Evolutionary conservation across 2,329 filamentous ascomycete genomes (phyloP).

Genomic region (Capronia epimyces): DNA sequence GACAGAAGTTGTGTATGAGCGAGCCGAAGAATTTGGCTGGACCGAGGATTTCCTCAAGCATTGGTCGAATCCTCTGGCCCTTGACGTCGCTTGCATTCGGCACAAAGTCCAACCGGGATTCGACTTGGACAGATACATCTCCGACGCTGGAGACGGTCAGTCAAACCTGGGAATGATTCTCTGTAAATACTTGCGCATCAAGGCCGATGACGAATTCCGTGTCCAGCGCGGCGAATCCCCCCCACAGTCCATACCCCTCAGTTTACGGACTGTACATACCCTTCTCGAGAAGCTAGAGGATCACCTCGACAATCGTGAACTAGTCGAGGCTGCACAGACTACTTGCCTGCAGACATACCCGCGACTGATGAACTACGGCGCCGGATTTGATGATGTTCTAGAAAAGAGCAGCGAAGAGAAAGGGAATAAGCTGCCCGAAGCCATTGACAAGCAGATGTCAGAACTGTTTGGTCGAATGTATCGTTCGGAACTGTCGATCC

Average conservation of each 20-base stretch:
- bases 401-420: conserved; percentile 69
- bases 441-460: conserved; percentile 87
- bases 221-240: conserved; percentile 66
- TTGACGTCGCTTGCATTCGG: conserved; percentile 80
- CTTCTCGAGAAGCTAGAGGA: conserved; percentile 75
- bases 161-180: conserved; percentile 44
- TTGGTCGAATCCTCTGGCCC: conserved; percentile 73
- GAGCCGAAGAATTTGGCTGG: conserved; percentile 77
- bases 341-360: conserved; percentile 90
- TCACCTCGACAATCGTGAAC: conserved; percentile 54
- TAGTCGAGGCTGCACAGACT: conserved; percentile 75
- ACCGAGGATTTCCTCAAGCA: conserved; percentile 68
- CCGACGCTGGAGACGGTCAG: conserved; percentile 44
- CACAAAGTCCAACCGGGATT: conserved; percentile 60
- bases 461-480: conserved; percentile 99
- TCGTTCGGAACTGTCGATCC: conserved; percentile 77
- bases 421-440: conserved; percentile 72
- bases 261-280: conserved; percentile 77
- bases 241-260: conserved; percentile 66
- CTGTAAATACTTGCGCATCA: conserved; percentile 75
- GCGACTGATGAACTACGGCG: conserved; percentile 90
- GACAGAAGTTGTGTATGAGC: conserved; percentile 66
- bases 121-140: conserved; percentile 75
- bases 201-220: conserved; percentile 72
- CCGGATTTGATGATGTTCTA: conserved; percentile 86